A percentile compares a stretch with the other conserved stretches of the same genome.
Conservation (phyloP, 2,329 filamentous ascomycete species). For the Cercospora sp. region DNA sequence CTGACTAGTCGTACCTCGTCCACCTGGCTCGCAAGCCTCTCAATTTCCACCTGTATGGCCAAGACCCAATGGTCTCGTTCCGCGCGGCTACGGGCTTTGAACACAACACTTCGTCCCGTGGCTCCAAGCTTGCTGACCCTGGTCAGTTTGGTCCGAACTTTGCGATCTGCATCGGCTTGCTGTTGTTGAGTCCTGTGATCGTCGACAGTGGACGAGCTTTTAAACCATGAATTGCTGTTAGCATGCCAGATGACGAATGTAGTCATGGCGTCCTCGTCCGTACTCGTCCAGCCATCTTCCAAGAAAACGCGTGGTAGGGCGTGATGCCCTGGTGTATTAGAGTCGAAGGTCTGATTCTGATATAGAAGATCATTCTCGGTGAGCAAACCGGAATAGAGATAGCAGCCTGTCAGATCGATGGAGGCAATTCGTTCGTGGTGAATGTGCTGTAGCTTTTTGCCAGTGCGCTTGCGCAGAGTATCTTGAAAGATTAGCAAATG, state of each 20-base stretch:
- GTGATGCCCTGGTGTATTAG: conserved; percentile 60
- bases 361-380: conserved; percentile 65
- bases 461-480: conserved; percentile 56
- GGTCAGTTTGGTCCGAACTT: conserved; percentile 49
- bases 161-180: conserved; percentile 10
- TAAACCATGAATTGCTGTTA: conserved; percentile 58
- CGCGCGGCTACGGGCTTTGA: conserved; percentile 63
- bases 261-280: conserved; percentile 66
- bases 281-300: conserved; percentile 61
- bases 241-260: conserved; percentile 69
- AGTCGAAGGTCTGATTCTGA: conserved; percentile 64
- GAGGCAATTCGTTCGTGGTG: conserved; percentile 62
- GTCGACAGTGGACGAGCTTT: conserved; percentile 38
- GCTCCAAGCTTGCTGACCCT: conserved; percentile 62
- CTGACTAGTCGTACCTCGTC: conserved; percentile 54
- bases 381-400: conserved; percentile 65
- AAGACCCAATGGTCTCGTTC: conserved; percentile 70
- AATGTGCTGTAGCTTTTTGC: conserved; percentile 59
- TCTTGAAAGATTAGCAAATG: conserved; percentile 64
- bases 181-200: conserved; percentile 32
- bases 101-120: conserved; percentile 64
- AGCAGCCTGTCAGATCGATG: conserved; percentile 63
- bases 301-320: conserved; percentile 62
- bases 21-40: conserved; percentile 54
- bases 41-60: conserved; percentile 66